A percentile compares a stretch with the other conserved stretches of the same genome.
Evolutionary conservation across 2,329 filamentous ascomycete species (phyloP).

Genomic region (Ascochyta koolunga): DNA sequence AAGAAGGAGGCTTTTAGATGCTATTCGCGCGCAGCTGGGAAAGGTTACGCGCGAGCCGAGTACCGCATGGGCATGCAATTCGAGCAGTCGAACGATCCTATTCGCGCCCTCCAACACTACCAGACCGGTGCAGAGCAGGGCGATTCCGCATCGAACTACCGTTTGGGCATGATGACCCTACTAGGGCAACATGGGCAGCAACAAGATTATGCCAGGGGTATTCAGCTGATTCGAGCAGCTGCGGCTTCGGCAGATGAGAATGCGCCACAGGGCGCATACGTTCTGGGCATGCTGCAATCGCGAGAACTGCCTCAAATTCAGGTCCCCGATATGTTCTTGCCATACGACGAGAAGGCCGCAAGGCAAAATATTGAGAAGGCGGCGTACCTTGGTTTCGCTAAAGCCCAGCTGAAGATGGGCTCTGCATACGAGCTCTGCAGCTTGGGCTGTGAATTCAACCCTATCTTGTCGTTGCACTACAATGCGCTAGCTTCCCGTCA

Average conservation of each 20-base stretch:
- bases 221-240: conserved; percentile 82
- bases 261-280: conserved; percentile 92
- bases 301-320: conserved; percentile 89
- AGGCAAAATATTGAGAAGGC: conserved; percentile 94
- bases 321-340: conserved; percentile 74
- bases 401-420: conserved; percentile 97
- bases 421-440: conserved; percentile 94
- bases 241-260: conserved; percentile 93
- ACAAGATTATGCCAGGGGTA: conserved; percentile 77
- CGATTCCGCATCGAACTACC: conserved; percentile 86
- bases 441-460: conserved; percentile 92
- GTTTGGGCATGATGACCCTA: conserved; percentile 96
- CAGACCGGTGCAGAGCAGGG: conserved; percentile 76
- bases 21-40: conserved; percentile 84
- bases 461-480: conserved; percentile 90
- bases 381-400: conserved; percentile 92
- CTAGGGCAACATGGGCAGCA: conserved; percentile 90
- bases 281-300: conserved; percentile 92
- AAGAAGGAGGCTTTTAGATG: conserved; percentile 92
- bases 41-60: conserved; percentile 85
- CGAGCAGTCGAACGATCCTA: conserved; percentile 90
- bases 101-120: conserved; percentile 91
- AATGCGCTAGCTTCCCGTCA: conserved; percentile 91
- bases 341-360: conserved; percentile 73
- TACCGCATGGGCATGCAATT: conserved; percentile 99